Percentiles rank a stretch among this genome's conserved stretches.
Conservation (phyloP, 2,329 filamentous ascomycete genomes). For the Aspergillus luchuensis region DNA sequence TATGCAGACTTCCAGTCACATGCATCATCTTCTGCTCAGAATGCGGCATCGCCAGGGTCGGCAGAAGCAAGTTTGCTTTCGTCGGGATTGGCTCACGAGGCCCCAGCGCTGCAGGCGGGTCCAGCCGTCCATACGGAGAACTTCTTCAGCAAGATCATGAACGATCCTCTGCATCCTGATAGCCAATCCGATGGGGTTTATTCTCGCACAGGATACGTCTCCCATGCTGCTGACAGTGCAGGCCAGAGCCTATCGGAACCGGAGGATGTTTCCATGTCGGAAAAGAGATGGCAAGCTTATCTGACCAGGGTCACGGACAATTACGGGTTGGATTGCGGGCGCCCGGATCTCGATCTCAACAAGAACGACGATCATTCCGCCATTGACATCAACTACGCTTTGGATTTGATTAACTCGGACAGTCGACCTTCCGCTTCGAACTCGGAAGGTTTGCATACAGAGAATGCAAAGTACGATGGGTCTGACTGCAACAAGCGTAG, state of each 20-base stretch:
- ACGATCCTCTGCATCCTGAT: constrained; percentile 8
- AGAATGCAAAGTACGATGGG: constrained; percentile 27
- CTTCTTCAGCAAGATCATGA: constrained; percentile 16
- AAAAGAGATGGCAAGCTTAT: constrained; percentile 36
- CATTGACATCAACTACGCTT: constrained; percentile 55
- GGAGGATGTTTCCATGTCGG: constrained; percentile 21
- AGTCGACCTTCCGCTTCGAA: constrained; percentile 12
- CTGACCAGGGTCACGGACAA: constrained; percentile 39
- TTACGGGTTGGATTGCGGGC: constrained; percentile 72
- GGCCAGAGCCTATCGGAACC: background rate
- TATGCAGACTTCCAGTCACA: constrained; percentile 9
- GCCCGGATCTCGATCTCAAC: constrained; percentile 68
- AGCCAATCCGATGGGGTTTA: background rate
- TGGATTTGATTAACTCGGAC: constrained; percentile 32
- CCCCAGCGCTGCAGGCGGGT: background rate
- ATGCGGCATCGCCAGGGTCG: constrained; percentile 14
- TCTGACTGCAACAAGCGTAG: constrained; percentile 59
- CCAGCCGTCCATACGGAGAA: constrained; percentile 12
- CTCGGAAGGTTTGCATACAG: constrained; percentile 2
- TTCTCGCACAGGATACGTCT: background rate
- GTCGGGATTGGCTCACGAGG: constrained; percentile 3
- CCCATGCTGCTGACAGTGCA: background rate
- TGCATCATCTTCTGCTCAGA: constrained; percentile 12
- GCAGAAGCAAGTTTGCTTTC: constrained; percentile 13
- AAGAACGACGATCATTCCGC: constrained; percentile 71